These are phyloP conservation scores for Hydrangea macrophylla DNA, from an alignment of 148 eudicot species.

Conservation along the genomic window DNA sequence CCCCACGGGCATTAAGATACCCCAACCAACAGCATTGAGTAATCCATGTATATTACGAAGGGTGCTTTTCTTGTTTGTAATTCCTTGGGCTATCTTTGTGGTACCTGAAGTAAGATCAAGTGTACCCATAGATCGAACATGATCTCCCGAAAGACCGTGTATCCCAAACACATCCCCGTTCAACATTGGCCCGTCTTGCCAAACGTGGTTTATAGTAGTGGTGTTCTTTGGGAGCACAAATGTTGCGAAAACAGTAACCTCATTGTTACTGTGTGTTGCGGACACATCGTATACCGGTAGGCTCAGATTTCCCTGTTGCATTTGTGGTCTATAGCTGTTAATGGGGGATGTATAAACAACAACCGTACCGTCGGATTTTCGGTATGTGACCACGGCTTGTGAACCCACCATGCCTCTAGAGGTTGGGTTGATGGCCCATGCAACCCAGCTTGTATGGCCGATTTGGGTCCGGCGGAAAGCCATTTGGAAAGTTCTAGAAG, in stretches of 20 bases:
- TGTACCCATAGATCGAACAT: slow-evolving; percentile 8
- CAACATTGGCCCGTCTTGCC: slow-evolving; percentile 20
- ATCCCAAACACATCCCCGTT: background rate
- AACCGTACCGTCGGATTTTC: background rate
- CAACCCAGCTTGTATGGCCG: slow-evolving; percentile 9
- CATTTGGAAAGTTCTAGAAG: slow-evolving; percentile 20
- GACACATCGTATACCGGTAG: slow-evolving; percentile 14
- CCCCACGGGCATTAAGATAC: slow-evolving; percentile 17
- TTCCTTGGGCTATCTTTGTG: background rate
- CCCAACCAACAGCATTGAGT: slow-evolving; percentile 13
- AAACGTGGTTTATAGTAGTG: slow-evolving; percentile 5
- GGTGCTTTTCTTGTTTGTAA: background rate
- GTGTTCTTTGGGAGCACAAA: background rate
- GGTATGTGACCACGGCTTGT: slow-evolving; percentile 13
- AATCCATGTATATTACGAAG: slow-evolving; percentile 6
- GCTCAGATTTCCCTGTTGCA: slow-evolving; percentile 2
- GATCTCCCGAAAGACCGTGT: slow-evolving; percentile 5
- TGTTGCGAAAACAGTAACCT: background rate
- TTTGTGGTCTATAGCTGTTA: background rate
- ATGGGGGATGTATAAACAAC: background rate
- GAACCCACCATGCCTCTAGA: slow-evolving; percentile 9
- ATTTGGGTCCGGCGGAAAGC: slow-evolving; percentile 25
- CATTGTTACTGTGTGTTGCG: background rate
- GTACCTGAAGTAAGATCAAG: slow-evolving; percentile 2
- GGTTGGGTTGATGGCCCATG: slow-evolving; percentile 18